Evolutionary conservation across 257 asterid species (phyloP).

Genomic region (Primulina eburnea): DNA sequence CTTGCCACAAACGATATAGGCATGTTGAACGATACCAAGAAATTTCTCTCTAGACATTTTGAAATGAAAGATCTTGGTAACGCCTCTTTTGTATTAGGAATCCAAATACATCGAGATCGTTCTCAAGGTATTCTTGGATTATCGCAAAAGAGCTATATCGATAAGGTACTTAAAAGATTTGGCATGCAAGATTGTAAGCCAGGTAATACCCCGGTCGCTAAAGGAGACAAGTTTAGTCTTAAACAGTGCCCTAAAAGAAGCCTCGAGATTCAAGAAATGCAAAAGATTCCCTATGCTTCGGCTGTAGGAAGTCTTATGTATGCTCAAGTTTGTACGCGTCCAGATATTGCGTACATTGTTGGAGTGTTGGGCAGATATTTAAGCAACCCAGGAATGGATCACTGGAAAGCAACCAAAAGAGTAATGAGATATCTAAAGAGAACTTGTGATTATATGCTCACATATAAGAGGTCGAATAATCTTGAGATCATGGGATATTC

Average conservation of each 20-base stretch:
- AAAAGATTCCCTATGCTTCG: background rate
- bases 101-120: too few relatives aligned
- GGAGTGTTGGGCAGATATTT: too few relatives aligned
- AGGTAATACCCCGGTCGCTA: background rate
- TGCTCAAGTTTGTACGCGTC: background rate
- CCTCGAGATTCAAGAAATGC: background rate
- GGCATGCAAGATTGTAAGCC: background rate
- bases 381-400: background rate
- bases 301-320: background rate
- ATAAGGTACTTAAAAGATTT: background rate
- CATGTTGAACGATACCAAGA: too few relatives aligned
- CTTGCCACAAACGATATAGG: too few relatives aligned
- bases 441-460: background rate
- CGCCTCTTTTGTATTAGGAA: too few relatives aligned
- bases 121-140: too few relatives aligned
- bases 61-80: too few relatives aligned
- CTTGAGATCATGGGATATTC: too few relatives aligned
- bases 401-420: background rate
- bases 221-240: background rate
- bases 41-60: too few relatives aligned
- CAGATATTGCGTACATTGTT: too few relatives aligned
- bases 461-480: too few relatives aligned
- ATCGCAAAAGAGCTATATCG: slow-evolving; percentile 1
- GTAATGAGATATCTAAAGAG: background rate
- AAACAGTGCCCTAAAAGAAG: background rate